Base-by-base conservation (phyloP, 331 rosid species). In the Prunus yedoensis region DNA sequence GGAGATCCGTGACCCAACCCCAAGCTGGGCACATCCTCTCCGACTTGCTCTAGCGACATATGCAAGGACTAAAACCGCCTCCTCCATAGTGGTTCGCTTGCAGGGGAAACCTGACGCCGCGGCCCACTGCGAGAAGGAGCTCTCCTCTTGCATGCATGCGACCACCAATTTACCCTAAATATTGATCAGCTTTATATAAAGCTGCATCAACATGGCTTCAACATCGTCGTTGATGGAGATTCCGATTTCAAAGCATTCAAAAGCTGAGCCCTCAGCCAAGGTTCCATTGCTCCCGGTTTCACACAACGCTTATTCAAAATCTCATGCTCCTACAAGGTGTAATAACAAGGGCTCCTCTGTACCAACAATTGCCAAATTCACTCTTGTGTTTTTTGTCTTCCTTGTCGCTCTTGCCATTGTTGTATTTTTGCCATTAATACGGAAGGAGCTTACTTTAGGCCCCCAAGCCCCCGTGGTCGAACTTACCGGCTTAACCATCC, bases 271-370 rank as follows among this genome's bases (percentile, higher is more conserved):
- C 41, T 60, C n/a, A 27, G 20, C 41, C 41, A 60, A 21, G 66
- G 20, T 51, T 51, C 74, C 47, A 4, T 51, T 70, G 30, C 74
- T 70, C 10, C 74, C 74, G 5, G 74, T 70, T 16, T 51, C 74
- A 4, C 54, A 50, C 74, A 38, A 51, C 3, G 49, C 74, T 38
- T 28, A 51, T 51, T 70, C 74, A 25, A 70, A 28, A 51, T 70
- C 47, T 45, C 60, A 69, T n/a, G 5, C 27, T 6, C 10, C 66
- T 8, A 15, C 4, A 15, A 49, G 15, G 28, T 11, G 28, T 21
- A 47, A 47, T 41, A 9, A 10, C 16, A 25, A 12, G 10, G 43
- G 27, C 25, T 5, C 25, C 47, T 1, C 21, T 12, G 4, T 47
- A 11, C 74, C 61, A 18, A 17, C 12, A 9, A 30, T 70, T 18